Conservation (phyloP, 768 basidiomycete genomes). For the Omphalotus guepiniiformis region DNA sequence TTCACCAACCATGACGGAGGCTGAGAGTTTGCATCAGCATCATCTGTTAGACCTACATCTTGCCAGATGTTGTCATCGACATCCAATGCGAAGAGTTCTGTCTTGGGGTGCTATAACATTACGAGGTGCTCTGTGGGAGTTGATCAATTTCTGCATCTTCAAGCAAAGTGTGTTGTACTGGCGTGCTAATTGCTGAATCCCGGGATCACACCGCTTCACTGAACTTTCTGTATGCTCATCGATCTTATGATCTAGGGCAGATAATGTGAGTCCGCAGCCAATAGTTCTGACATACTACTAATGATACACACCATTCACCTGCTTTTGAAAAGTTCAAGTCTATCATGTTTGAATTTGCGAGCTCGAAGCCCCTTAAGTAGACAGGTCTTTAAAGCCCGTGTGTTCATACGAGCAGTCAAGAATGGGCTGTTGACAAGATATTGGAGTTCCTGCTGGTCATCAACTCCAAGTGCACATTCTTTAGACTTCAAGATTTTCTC, state of each 20-base stretch:
- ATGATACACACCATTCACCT: not conserved
- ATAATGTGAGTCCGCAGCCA: not conserved
- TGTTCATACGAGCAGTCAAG: not conserved
- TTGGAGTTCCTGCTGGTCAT: not conserved
- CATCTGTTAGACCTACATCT: conserved; percentile 23
- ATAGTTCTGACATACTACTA: not conserved
- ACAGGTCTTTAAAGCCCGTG: not conserved
- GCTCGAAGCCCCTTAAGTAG: not conserved
- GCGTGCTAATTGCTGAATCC: conserved; percentile 18
- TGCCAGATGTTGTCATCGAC: conserved; percentile 35
- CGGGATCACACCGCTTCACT: conserved; percentile 22
- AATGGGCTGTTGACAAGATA: not conserved
- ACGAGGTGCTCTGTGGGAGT: conserved; percentile 16
- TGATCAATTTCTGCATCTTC: conserved; percentile 18
- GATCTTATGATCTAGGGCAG: conserved; percentile 20
- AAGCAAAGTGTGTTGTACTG: conserved; percentile 26
- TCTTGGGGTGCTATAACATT: conserved; percentile 17
- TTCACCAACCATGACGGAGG: conserved; percentile 25
- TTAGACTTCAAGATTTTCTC: not conserved
- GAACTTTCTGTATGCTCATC: conserved; percentile 22
- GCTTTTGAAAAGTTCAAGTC: not conserved
- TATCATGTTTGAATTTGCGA: not conserved
- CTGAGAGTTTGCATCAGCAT: not conserved
- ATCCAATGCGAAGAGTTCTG: conserved; percentile 26
- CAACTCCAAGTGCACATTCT: not conserved